Base-by-base conservation (phyloP, 2,329 filamentous ascomycete genomes). In the Aspergillus sp. region DNA sequence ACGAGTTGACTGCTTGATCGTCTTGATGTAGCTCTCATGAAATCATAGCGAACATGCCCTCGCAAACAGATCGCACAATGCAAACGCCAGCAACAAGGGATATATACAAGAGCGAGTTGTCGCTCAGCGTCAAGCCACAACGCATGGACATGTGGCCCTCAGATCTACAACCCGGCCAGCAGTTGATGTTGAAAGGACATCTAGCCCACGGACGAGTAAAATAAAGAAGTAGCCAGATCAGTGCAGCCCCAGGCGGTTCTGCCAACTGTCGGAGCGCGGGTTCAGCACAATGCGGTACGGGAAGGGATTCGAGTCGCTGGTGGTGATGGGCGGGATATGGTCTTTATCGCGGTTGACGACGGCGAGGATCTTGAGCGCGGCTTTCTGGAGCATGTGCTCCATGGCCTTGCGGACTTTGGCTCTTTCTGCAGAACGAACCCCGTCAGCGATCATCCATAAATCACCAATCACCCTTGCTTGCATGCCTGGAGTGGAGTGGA, bases 311-410 rank as follows among this genome's bases (percentile, higher is more conserved):
- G 82, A 70, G 41, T 89, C 85, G 53, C 80, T 86, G 14, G 86
- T 91, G 6, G 86, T 95, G 49, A 96, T 96, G 31, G 89, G 91
- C 1, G 91, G 91, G 44, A 98, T 96, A 60, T 96, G 91, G 52
- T 93, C 85, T 58, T 93, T 93, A 61, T 95, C 82, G 32, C 75
- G 68, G 62, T 93, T 93, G 49, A 85, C 86, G 33, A 84, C 82
- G 41, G 78, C 80, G 47, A 95, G 76, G 49, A 95, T 89, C 63
- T 94, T 93, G 68, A 93, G 76, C 37, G 83, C 82, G 5, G 86
- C 84, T 40, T 86, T 83, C 43, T 86, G 77, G 34, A 98, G 75
- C 26, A 85, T 91, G 41, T 85, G 82, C 51, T 89, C 85, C 82
- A 94, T 94, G 31, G 86, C 84, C 51, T 80, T 79, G 49, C 88